Percentiles rank a stretch among this genome's conserved stretches.
Conservation (phyloP, 495 filamentous ascomycete genomes). For the Achaetomiella virescens region DNA sequence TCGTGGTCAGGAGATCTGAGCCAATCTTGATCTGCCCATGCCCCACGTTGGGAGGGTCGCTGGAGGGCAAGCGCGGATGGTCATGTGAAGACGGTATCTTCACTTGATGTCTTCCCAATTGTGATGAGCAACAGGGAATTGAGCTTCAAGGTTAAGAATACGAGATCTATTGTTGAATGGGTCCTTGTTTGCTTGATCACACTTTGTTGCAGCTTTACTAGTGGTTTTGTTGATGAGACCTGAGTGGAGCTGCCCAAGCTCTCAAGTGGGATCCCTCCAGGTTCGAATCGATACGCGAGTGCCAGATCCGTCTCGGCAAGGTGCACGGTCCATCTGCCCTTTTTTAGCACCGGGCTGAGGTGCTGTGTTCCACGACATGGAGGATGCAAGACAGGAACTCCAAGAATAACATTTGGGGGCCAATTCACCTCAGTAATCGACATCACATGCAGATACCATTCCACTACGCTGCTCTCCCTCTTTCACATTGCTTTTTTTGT, state of each 20-base stretch:
- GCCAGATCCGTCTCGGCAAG: slow-evolving; percentile 4
- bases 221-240: neutral
- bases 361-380: neutral
- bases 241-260: neutral
- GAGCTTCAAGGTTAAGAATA: too few relatives aligned
- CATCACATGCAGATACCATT: too few relatives aligned
- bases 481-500: too few relatives aligned
- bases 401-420: too few relatives aligned
- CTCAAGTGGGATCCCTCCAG: neutral
- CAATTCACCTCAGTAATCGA: too few relatives aligned
- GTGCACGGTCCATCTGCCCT: neutral
- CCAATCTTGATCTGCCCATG: neutral
- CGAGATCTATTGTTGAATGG: neutral
- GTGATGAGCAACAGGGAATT: too few relatives aligned
- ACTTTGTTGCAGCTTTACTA: neutral
- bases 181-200: neutral
- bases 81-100: too few relatives aligned
- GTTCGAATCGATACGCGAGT: neutral
- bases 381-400: too few relatives aligned
- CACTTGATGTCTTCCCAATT: too few relatives aligned
- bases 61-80: too few relatives aligned
- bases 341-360: neutral
- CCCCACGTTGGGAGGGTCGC: neutral
- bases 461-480: too few relatives aligned
- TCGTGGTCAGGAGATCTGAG: neutral